A percentile compares a stretch with the other conserved stretches of the same genome.
Evolutionary conservation across 805 yeast genomes (phyloP).

Genomic region (Wickerhamiella allomyrinae): DNA sequence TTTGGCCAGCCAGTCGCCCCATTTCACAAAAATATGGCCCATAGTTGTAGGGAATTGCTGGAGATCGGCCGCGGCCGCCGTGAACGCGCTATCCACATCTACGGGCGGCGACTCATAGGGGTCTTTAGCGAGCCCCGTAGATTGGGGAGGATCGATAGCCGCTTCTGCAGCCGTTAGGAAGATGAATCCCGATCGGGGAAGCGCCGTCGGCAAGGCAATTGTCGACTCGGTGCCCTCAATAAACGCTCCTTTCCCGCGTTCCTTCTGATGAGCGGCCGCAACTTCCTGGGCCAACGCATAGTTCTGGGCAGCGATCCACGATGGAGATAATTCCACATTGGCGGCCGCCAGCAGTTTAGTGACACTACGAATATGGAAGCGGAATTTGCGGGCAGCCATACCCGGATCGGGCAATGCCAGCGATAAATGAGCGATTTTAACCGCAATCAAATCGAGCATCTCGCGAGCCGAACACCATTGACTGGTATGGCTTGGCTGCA

Average conservation of each 20-base stretch:
- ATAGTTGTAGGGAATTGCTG: background rate
- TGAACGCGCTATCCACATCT: background rate
- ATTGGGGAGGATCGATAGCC: background rate
- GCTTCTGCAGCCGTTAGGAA: background rate
- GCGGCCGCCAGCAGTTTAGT: slow-evolving; percentile 19
- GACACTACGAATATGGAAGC: slow-evolving; percentile 45
- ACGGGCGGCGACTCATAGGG: background rate
- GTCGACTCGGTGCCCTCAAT: background rate
- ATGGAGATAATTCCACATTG: background rate
- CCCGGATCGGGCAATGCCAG: slow-evolving; percentile 45
- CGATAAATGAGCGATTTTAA: slow-evolving; percentile 48
- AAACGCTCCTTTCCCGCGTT: background rate
- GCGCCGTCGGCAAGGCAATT: background rate
- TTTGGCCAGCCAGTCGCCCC: background rate
- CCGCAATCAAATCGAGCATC: slow-evolving; percentile 44
- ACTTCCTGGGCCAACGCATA: background rate
- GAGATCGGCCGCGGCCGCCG: background rate
- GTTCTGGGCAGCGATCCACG: background rate
- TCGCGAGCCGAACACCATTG: slow-evolving; percentile 12
- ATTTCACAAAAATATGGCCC: background rate
- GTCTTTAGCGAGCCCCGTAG: background rate
- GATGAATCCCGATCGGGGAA: background rate
- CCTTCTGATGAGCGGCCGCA: background rate
- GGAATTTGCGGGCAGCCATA: slow-evolving; percentile 48
- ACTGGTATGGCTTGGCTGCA: slow-evolving; percentile 1